Conservation (phyloP, 352 stramenopile genomes). For the Pythium phragmiticola region DNA sequence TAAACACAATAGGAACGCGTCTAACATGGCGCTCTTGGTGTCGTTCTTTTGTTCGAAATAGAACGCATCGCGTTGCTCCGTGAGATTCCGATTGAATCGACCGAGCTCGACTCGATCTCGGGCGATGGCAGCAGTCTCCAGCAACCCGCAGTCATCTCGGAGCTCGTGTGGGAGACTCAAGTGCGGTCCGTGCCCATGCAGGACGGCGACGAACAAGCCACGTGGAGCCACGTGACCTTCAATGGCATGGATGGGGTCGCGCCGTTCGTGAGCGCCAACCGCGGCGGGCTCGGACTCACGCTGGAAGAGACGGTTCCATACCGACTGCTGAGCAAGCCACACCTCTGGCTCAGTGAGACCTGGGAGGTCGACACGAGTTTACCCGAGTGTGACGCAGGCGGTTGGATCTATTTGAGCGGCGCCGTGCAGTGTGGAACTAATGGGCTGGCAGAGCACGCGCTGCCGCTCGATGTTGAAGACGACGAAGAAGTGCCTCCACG, state of each 20-base stretch:
- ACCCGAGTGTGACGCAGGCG: slow-evolving; percentile 52
- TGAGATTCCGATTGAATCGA: slow-evolving; percentile 29
- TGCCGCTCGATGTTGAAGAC: slow-evolving; percentile 10
- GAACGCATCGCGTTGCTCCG: slow-evolving; percentile 60
- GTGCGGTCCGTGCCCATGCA: not conserved
- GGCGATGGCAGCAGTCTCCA: slow-evolving; percentile 17
- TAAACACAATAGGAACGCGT: not conserved
- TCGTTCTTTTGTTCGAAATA: slow-evolving; percentile 15
- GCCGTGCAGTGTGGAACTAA: not conserved
- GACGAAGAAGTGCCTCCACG: slow-evolving; percentile 14
- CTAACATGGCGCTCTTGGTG: not conserved
- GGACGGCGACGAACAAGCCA: slow-evolving; percentile 4
- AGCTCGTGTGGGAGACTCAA: slow-evolving; percentile 31
- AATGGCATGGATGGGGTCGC: slow-evolving; percentile 41
- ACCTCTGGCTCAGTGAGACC: slow-evolving; percentile 61
- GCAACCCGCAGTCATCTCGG: slow-evolving; percentile 26
- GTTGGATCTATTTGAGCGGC: slow-evolving; percentile 59
- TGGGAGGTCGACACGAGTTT: slow-evolving; percentile 66
- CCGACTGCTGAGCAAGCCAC: slow-evolving; percentile 64
- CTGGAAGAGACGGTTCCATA: slow-evolving; percentile 64
- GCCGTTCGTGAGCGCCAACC: slow-evolving; percentile 65
- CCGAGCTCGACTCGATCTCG: slow-evolving; percentile 4
- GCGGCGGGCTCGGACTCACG: slow-evolving; percentile 49
- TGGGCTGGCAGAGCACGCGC: slow-evolving; percentile 10
- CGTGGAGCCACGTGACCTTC: slow-evolving; percentile 41